Percentiles rank a stretch among this genome's conserved stretches.
Conservation (phyloP, 495 filamentous ascomycete genomes). For the Penicillium macrosclerotiorum region DNA sequence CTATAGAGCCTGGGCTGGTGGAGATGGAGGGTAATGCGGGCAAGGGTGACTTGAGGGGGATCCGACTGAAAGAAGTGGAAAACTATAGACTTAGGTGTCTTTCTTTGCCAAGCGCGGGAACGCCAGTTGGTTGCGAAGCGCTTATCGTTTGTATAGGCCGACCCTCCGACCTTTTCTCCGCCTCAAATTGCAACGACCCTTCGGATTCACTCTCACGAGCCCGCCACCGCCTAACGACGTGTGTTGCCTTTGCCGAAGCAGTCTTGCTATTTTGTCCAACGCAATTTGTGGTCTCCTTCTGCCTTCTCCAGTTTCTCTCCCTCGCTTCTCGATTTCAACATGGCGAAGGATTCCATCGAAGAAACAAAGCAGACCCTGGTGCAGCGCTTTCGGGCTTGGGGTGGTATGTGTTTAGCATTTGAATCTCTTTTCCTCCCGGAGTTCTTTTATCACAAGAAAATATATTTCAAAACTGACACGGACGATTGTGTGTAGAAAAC, state of each 20-base stretch:
- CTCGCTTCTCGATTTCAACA: constrained; percentile 13
- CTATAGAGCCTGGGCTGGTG: constrained; percentile 2
- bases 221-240: too few relatives aligned
- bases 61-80: constrained; percentile 11
- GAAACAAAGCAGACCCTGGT: constrained; percentile 49
- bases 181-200: too few relatives aligned
- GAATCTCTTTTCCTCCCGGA: too few relatives aligned
- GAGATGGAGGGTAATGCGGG: constrained; percentile 6
- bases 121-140: constrained; percentile 15
- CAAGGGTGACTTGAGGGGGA: constrained; percentile 4
- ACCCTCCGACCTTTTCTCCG: constrained; percentile 4
- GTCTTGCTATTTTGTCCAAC: too few relatives aligned
- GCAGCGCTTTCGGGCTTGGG: constrained; percentile 61
- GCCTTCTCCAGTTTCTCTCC: too few relatives aligned
- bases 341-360: constrained; percentile 35
- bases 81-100: constrained; percentile 29
- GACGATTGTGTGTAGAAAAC: constrained; percentile 57
- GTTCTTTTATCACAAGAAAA: too few relatives aligned
- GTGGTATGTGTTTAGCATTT: constrained; percentile 54
- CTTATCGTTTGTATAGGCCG: constrained; percentile 9
- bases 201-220: too few relatives aligned
- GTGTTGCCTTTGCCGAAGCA: too few relatives aligned
- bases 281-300: too few relatives aligned
- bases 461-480: constrained; percentile 3
- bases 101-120: constrained; percentile 29